Evolutionary conservation across 169 alveolate species (phyloP), one percentile per base, ranked within the genome.

Genomic region (Plasmodium chabaudi): DNA sequence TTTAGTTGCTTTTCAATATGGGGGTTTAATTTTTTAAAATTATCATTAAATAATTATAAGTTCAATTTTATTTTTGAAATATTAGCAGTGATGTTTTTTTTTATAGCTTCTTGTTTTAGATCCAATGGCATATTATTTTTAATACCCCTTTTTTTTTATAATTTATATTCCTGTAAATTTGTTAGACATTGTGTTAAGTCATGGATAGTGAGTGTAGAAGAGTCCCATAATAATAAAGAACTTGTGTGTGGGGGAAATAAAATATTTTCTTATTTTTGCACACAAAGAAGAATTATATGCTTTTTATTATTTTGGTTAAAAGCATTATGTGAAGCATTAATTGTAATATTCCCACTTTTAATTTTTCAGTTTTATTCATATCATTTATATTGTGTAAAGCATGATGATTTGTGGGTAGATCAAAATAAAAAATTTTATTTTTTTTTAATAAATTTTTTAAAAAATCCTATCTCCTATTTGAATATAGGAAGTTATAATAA

Each of bases 71-170:
- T 49, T 34, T 86, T 69, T 39, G 91, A 86, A 44, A 21, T 86
- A 64, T 86, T 70, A 19, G 49, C 77, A 17, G 87, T 86, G 6
- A 1, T 86, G 27, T 69, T 51, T 1, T 86, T 86, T 60, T 69
- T 55, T 15, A 17, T 70, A 46, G 86, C 87, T 13, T 86, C 87
- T 23, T 59, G 12, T 27, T 72, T 91, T 64, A 67, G 96, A 21
- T 94, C 96, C 0, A 94, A 94, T 49, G 95, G 95, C 0, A 74
- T 92, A 23, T 61, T 94, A n/a, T 61, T 92, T 19, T 73, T 92
- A 61, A 67, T 89, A 17, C 96, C 96, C 7, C 93, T 94, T 60
- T 92, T 92, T 59, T 86, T 94, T 49, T 91, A 72, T 74, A 87
- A 69, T 19, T 39, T 94, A 7, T 17, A 91, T 42, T 72, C 94